phyloP scores from a whole-genome alignment of 202 grass and related monocot species.

The Alloteropsis angusta region DNA sequence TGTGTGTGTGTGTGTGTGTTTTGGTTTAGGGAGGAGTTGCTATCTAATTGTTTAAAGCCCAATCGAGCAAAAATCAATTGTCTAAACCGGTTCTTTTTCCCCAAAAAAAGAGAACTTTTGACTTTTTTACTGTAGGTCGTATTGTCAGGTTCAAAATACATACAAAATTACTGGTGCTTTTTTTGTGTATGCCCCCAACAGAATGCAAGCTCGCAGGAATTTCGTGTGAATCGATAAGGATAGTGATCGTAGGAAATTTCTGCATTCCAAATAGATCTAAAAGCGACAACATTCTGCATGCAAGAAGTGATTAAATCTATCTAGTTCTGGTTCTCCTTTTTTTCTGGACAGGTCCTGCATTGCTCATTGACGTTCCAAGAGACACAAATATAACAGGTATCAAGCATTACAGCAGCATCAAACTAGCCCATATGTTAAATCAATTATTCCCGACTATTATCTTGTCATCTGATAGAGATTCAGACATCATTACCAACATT shows the following conservation, averaged over 20 bases:
- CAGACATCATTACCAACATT: neutral
- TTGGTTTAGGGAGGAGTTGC: too few species aligned
- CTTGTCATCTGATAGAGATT: neutral
- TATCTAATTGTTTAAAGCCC: too few species aligned
- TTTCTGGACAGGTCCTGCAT: slow-evolving; percentile 59
- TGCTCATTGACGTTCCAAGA: slow-evolving; percentile 83
- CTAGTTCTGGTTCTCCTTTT: neutral
- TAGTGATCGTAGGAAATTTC: neutral
- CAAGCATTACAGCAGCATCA: neutral
- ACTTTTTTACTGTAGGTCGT: neutral
- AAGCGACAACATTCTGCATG: neutral
- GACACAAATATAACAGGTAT: slow-evolving; percentile 96
- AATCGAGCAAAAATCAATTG: neutral
- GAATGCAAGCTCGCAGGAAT: neutral
- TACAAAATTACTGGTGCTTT: too few species aligned
- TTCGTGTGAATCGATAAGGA: neutral
- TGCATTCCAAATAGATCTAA: neutral
- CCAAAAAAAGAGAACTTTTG: neutral
- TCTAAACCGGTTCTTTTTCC: neutral
- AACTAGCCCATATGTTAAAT: neutral
- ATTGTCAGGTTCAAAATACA: neutral
- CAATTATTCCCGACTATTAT: neutral
- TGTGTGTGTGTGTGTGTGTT: too few species aligned
- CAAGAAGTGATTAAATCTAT: neutral
- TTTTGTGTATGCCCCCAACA: too few species aligned